phyloP scores from a whole-genome alignment of 345 rosid species.

The Melaleuca alternifolia region DNA sequence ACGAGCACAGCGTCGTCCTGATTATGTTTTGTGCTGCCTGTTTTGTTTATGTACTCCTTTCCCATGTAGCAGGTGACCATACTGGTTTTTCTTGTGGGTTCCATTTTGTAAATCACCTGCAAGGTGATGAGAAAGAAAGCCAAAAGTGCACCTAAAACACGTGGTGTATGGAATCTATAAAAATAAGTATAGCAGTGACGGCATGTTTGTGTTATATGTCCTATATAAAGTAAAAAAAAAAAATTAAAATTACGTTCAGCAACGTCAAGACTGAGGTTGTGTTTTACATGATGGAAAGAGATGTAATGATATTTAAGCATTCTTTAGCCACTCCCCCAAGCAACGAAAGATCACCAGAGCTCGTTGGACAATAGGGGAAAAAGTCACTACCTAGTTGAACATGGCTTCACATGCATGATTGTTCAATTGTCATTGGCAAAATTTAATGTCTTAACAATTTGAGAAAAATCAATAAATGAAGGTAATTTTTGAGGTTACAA shows the following conservation, averaged over 20 bases:
- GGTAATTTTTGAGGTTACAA: no score
- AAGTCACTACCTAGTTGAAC: not conserved
- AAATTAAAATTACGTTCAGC: not conserved
- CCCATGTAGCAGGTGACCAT: not conserved
- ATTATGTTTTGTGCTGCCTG: not conserved
- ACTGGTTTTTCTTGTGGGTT: not conserved
- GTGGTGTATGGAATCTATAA: not conserved
- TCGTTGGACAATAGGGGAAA: not conserved
- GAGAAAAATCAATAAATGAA: not conserved
- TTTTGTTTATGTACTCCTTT: not conserved
- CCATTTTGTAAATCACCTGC: not conserved
- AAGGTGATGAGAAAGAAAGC: not conserved
- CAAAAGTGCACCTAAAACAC: not conserved
- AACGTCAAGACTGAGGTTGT: not conserved
- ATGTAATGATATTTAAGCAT: not conserved
- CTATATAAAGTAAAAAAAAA: not conserved
- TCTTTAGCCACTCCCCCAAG: not conserved
- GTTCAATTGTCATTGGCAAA: not conserved
- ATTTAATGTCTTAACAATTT: not conserved
- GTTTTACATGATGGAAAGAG: not conserved
- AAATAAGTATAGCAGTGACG: not conserved
- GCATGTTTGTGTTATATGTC: not conserved
- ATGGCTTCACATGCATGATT: not conserved
- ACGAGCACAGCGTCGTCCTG: constrained; percentile 9
- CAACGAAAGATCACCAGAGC: not conserved